A percentile compares a stretch with the other conserved stretches of the same genome.
Conservation (phyloP, 2,329 filamentous ascomycete genomes). For the Xylaria sp. region DNA sequence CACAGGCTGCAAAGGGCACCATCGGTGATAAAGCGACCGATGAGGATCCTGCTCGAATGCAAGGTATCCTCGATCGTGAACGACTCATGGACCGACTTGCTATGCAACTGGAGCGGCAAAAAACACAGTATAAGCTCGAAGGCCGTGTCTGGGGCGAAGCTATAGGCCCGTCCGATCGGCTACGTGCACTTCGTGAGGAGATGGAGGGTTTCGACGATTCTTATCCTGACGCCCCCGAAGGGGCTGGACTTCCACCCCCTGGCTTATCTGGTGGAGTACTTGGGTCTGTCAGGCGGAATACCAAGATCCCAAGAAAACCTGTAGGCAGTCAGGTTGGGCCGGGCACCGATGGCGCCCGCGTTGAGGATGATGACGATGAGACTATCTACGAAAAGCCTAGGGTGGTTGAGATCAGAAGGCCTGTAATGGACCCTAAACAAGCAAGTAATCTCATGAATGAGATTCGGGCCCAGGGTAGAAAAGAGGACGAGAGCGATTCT, state of each 20-base stretch:
- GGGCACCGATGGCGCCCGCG: conserved; percentile 43
- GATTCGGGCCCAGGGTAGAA: conserved; percentile 79
- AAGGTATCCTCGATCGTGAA: conserved; percentile 93
- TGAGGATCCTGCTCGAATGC: conserved; percentile 79
- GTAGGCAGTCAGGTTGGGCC: conserved; percentile 52
- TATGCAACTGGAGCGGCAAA: conserved; percentile 94
- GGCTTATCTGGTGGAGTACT: conserved; percentile 79
- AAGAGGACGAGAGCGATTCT: conserved; percentile 77
- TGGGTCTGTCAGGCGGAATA: conserved; percentile 73
- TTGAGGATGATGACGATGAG: conserved; percentile 63
- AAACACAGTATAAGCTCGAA: conserved; percentile 97
- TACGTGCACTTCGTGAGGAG: conserved; percentile 90
- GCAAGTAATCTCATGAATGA: conserved; percentile 73
- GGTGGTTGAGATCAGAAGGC: conserved; percentile 80
- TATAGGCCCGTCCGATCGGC: conserved; percentile 86
- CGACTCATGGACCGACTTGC: conserved; percentile 92
- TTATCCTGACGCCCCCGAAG: conserved; percentile 54
- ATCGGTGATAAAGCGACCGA: conserved; percentile 64
- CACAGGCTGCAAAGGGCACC: conserved; percentile 73
- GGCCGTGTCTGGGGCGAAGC: conserved; percentile 88
- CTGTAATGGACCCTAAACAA: conserved; percentile 71
- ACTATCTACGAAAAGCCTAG: conserved; percentile 81
- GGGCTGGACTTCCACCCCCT: conserved; percentile 62
- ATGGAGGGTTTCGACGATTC: conserved; percentile 75
- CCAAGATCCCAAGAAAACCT: conserved; percentile 65